Base-by-base conservation (phyloP, 306 rosid species). In the Vicia sativa region DNA sequence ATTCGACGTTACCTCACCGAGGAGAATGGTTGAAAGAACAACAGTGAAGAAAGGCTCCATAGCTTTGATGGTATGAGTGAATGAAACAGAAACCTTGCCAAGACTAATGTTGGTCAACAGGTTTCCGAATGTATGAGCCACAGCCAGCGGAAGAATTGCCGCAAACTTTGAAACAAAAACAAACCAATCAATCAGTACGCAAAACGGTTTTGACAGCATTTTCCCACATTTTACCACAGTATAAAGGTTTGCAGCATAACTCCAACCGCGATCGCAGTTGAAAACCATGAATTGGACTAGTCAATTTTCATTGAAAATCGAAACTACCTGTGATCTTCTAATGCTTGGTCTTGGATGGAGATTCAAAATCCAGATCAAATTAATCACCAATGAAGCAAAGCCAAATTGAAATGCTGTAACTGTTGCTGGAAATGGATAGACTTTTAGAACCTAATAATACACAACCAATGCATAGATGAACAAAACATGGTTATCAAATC, bases 351-450 rank as follows among this genome's bases (percentile, higher is more conserved):
- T 85, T 12, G 77, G 74, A 59, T 85, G 52, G 53, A 87, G 83
- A 69, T 89, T 87, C 18, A 87, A 65, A 21, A 70, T 15, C 96
- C 93, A 89, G 57, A 89, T 59, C 70, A 89, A 70, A 64, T 52
- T 77, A 37, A 83, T 79, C 82, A 85, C 76, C 68, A 85, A 4
- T 1, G 91, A 26, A 23, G 78, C 80, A 56, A 83, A 79, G 57
- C 86, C 86, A 29, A 81, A 75, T 41, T 89, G 89, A 72, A 87
- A 82, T 35, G 87, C 83, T 16, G 93, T 87, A 28, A 89, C 84
- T 42, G 93, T 89, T 67, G 96, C 91, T 76, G 93, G 93, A 83
- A 89, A 89, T 76, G 93, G 89, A 81, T 85, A 89, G 81, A 83
- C 89, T 89, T 89, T 87, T 85, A 89, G 83, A 85, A 87, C 89